A percentile compares a stretch with the other conserved stretches of the same genome.
Evolutionary conservation across 1,284 basidiomycete genomes (phyloP).

Genomic region (Apiotrichum mycotoxinovorans): DNA sequence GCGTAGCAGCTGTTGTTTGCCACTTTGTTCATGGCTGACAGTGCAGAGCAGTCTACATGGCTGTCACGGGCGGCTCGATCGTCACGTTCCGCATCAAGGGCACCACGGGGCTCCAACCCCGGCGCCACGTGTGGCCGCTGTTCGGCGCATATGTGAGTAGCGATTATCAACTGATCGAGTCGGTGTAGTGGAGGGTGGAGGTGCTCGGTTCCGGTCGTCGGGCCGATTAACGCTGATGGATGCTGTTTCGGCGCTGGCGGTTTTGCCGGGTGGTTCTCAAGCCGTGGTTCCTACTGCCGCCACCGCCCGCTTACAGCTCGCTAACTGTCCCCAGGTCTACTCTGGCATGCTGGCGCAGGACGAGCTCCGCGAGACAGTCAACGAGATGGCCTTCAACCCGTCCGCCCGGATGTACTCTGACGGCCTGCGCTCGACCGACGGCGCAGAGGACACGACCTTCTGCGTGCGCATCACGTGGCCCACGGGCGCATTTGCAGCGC

Average conservation of each 20-base stretch:
- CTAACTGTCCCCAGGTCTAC: slow-evolving; percentile 31
- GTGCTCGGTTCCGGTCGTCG: too few relatives aligned
- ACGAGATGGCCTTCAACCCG: slow-evolving; percentile 23
- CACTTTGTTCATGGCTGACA: neutral
- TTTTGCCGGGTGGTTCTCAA: too few relatives aligned
- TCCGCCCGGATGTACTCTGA: slow-evolving; percentile 44
- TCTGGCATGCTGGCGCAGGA: slow-evolving; percentile 45
- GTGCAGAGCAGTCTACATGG: slow-evolving; percentile 23
- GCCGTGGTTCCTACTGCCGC: too few relatives aligned
- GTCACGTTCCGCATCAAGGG: slow-evolving; percentile 38
- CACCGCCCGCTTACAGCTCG: too few relatives aligned
- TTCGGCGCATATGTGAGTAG: slow-evolving; percentile 46
- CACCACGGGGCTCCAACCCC: slow-evolving; percentile 26
- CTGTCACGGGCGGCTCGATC: slow-evolving; percentile 37
- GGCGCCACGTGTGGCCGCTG: slow-evolving; percentile 37
- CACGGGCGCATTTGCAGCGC: slow-evolving; percentile 13
- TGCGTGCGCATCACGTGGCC: slow-evolving; percentile 34
- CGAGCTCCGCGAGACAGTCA: slow-evolving; percentile 31
- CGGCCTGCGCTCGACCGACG: slow-evolving; percentile 44
- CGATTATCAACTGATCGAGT: neutral
- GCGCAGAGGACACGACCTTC: slow-evolving; percentile 45
- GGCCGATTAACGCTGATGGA: too few relatives aligned
- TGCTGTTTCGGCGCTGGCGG: too few relatives aligned
- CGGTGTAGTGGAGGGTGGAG: too few relatives aligned
- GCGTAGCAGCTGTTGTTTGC: slow-evolving; percentile 5